Base-by-base conservation (phyloP, 306 rosid genomes). In the Arachis hypogaea region DNA sequence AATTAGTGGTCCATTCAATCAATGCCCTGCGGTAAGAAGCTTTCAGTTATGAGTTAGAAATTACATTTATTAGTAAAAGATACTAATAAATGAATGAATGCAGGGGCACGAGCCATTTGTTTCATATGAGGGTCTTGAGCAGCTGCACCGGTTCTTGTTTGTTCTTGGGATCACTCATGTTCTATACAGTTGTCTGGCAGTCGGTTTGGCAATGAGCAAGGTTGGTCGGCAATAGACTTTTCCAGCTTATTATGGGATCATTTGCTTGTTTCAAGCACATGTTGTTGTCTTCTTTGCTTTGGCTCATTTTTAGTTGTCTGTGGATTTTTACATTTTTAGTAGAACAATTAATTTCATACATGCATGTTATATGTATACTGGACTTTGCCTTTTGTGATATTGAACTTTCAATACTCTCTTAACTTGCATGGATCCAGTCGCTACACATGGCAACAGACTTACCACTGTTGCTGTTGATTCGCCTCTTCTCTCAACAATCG, bases 181-280 rank as follows among this genome's bases (percentile, higher is more conserved):
- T 80, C 76, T 94, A 54, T 94, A 91, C 82, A 94, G 98, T 80
- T 88, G 90, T 83, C 67, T 94, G 29, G 95, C 97, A 6, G 97
- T 94, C 83, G 98, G 89, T 83, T 81, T 94, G 78, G 97, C 96
- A 11, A 91, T 94, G 98, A 88, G 93, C 90, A 93, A 93, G 98
- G 89, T 82, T 56, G 65, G 82, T 82, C 59, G 64, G 82, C 69
- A 69, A 51, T 65, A 55, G 75, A 56, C 60, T 33, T 49, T 60
- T 50, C 73, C 52, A 5, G 44, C 16, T 68, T 29, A 66, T 46
- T 59, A 22, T 49, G 41, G 55, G 14, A 49, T 9, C 12, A 9
- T 4, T 47, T 54, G 28, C 40, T 52, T 56, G 59, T 71, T 66
- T 43, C 61, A 72, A 77, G 18, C 68, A 65, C 63, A 38, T 46